Base-by-base conservation (phyloP, 495 filamentous ascomycete species). In the Corynascus novoguineensis region DNA sequence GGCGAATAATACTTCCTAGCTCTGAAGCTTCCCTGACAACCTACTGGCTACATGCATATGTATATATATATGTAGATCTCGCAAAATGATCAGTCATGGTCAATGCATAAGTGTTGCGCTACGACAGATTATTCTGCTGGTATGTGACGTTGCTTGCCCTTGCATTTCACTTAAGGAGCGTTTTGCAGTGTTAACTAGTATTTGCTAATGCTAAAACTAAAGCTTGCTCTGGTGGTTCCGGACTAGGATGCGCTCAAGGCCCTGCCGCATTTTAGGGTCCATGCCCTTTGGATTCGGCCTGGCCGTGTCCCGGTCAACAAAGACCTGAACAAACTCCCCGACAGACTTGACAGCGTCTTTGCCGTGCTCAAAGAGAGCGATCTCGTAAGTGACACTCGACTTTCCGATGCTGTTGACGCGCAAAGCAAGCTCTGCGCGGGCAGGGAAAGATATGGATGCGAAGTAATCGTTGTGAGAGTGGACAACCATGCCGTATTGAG, bases 311-410 rank as follows among this genome's bases (percentile, higher is more conserved):
- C 88, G 81, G 53, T 89, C 81, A 12, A 95, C 89, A 73, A 91
- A 97, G 11, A 97, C 92, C 73, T 96, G 92, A 9, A 86, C 81
- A 67, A 93, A 90, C 53, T 84, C 86, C 0, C 92, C 93, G 4
- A 96, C 90, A 51, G 90, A 88, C 68, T 86, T 88, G 3, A 92
- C 89, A 29, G 79, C 73, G n/a, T 89, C 83, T 34, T 84, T 72
- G 0, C 82, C 89, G 56, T 80, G 76, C 64, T 88, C 86, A 61
- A 97, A 97, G 12, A 98, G 80, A 4, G 86, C 92, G 32, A 95
- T 81, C 64, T 98, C 92, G 68, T 96, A 98, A 8, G 84, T 87
- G n/a, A 93, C 92, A 63, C 89, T 95, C 17, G 88, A 90, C 60
- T 83, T 87, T 2, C 90, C 88, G 5, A 98, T 75, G 65, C 85